Evolutionary conservation across 768 basidiomycete genomes (phyloP).

Genomic region (Dendrothele bispora): DNA sequence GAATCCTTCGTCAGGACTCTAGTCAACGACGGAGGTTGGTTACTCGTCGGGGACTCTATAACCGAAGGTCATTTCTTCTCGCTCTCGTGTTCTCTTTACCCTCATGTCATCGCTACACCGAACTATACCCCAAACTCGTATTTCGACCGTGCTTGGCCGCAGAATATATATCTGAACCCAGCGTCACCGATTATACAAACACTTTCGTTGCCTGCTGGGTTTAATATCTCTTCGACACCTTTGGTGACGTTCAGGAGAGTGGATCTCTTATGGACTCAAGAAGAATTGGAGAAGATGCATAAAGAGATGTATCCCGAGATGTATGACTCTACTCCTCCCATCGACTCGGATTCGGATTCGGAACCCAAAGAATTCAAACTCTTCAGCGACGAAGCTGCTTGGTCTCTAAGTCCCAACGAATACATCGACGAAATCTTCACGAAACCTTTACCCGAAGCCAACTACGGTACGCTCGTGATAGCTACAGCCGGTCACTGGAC

Average conservation of each 20-base stretch:
- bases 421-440: conserved; percentile 53
- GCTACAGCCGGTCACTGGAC: conserved; percentile 76
- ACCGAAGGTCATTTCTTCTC: conserved; percentile 78
- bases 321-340: no score
- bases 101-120: conserved; percentile 66
- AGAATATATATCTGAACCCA: conserved; percentile 61
- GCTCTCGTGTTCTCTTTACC: conserved; percentile 62
- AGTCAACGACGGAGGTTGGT: conserved; percentile 71
- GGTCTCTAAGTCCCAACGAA: conserved; percentile 52
- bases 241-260: conserved; percentile 66
- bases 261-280: conserved; percentile 53
- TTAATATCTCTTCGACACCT: conserved; percentile 57
- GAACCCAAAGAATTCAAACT: conserved; percentile 33
- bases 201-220: conserved; percentile 47
- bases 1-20: conserved; percentile 52
- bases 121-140: conserved; percentile 52
- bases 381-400: conserved; percentile 56
- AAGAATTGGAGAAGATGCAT: conserved; percentile 50
- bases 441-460: conserved; percentile 42
- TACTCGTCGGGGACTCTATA: conserved; percentile 67
- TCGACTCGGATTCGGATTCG: no score
- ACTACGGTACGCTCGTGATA: conserved; percentile 62
- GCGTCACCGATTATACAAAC: conserved; percentile 45
- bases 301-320: conserved; percentile 32
- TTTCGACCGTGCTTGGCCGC: conserved; percentile 67